Evolutionary conservation across 306 rosid species (phyloP).

Genomic region (Rubus parviflorus): DNA sequence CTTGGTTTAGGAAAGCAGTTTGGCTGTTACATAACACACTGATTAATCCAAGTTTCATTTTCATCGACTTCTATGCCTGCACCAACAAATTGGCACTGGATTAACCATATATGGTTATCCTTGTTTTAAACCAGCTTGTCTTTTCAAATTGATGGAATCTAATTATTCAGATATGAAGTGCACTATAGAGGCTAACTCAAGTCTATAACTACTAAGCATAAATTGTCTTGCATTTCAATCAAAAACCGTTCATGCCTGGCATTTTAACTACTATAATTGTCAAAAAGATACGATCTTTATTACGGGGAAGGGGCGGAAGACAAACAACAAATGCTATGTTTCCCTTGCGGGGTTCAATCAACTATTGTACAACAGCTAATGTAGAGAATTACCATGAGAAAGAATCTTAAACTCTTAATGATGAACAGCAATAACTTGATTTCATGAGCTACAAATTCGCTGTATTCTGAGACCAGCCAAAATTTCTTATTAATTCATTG

Average conservation of each 20-base stretch:
- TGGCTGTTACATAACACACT: background rate
- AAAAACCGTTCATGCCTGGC: background rate
- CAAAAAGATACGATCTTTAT: background rate
- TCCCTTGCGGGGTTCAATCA: background rate
- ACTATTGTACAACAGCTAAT: background rate
- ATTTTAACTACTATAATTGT: background rate
- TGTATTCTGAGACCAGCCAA: conserved; percentile 43
- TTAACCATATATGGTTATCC: background rate
- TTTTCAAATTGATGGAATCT: background rate
- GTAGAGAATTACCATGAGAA: background rate
- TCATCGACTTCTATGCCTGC: background rate
- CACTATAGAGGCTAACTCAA: background rate
- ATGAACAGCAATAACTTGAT: conserved; percentile 16
- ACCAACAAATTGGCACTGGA: background rate
- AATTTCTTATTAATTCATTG: conserved; percentile 74
- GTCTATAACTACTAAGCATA: background rate
- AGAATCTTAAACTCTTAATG: background rate
- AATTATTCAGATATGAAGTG: background rate
- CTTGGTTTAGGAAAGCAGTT: background rate
- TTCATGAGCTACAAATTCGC: conserved; percentile 33
- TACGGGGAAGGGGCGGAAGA: background rate
- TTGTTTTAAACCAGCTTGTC: background rate
- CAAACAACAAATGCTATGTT: background rate
- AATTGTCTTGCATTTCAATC: background rate
- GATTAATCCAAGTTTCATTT: background rate